These are phyloP conservation scores for Hibiscus tridactylites DNA, from an alignment of 345 rosid species.

Conservation along the genomic window DNA sequence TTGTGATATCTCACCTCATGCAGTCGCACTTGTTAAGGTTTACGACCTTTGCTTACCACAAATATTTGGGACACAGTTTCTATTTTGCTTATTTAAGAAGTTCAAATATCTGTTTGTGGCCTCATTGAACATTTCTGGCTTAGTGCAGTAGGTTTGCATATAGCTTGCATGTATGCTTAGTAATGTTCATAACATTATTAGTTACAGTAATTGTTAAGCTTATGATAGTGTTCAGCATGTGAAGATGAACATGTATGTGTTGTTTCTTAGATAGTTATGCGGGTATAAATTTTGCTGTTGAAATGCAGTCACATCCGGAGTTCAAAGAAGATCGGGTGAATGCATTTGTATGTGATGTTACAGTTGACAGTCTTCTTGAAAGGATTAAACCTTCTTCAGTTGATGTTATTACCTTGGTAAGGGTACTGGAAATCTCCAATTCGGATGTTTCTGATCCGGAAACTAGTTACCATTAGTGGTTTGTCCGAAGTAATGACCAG, in stretches of 20 bases:
- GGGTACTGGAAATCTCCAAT: not conserved
- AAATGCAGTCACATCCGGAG: conserved; percentile 39
- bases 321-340: conserved; percentile 23
- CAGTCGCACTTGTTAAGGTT: conserved; percentile 44
- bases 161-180: not conserved
- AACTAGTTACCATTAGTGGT: not conserved
- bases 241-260: not conserved
- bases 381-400: conserved; percentile 40
- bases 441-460: not conserved
- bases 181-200: not conserved
- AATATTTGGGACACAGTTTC: not conserved
- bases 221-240: not conserved
- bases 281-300: not conserved
- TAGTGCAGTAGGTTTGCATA: not conserved
- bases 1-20: conserved; percentile 46
- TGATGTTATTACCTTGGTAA: conserved; percentile 51
- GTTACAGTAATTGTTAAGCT: not conserved
- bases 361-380: conserved; percentile 9
- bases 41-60: not conserved
- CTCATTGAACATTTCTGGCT: not conserved
- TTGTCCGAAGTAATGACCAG: not conserved
- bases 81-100: not conserved
- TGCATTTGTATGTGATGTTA: conserved; percentile 38
- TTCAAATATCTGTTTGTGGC: not conserved
- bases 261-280: not conserved